Evolutionary conservation across 2,329 filamentous ascomycete species (phyloP).

Genomic region (Diaporthe sp.): DNA sequence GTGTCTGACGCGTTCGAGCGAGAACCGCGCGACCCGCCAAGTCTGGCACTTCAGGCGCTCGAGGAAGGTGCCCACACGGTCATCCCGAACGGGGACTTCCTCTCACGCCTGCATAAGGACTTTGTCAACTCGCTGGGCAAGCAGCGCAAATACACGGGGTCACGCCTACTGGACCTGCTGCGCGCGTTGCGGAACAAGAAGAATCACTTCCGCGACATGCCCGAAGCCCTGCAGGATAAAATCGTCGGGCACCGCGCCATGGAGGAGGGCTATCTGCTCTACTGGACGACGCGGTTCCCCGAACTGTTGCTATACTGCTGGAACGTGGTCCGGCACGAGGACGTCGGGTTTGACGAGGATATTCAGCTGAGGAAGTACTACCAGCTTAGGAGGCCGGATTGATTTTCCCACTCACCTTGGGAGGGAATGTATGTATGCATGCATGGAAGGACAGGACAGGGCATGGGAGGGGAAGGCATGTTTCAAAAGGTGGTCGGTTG

Average conservation of each 20-base stretch:
- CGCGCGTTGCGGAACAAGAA: conserved; percentile 94
- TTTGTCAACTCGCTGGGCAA: conserved; percentile 94
- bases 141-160: conserved; percentile 93
- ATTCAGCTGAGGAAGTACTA: conserved; percentile 83
- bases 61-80: conserved; percentile 67
- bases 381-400: conserved; percentile 55
- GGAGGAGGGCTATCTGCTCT: conserved; percentile 81
- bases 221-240: conserved; percentile 76
- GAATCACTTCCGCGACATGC: conserved; percentile 98
- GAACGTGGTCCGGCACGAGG: conserved; percentile 72
- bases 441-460: neutral
- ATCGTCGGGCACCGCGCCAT: conserved; percentile 57
- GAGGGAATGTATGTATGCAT: neutral
- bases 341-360: conserved; percentile 73
- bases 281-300: conserved; percentile 87
- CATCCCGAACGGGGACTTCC: conserved; percentile 78
- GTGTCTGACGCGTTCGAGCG: conserved; percentile 98
- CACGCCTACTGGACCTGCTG: conserved; percentile 85
- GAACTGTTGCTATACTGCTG: conserved; percentile 84
- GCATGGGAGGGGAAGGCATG: too few species aligned
- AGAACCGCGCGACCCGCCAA: conserved; percentile 87
- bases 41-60: conserved; percentile 72
- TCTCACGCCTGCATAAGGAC: conserved; percentile 79
- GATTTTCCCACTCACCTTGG: neutral
- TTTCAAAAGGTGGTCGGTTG: conserved; percentile 1